phyloP scores from a whole-genome alignment of 257 asterid genomes.

The Salvia hispanica region DNA sequence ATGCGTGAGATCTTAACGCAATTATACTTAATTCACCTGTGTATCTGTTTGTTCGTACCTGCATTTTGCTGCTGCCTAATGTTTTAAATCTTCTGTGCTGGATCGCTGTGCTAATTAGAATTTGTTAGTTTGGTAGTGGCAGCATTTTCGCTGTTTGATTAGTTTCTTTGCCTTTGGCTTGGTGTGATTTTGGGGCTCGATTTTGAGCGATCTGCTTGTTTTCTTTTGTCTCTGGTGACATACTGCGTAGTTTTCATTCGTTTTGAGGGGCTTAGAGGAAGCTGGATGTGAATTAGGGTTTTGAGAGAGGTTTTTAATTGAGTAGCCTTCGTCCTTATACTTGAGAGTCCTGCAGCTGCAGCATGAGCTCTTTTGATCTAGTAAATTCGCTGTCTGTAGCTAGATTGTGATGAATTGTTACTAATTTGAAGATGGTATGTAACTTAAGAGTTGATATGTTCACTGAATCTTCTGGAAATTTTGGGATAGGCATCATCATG shows the following conservation, averaged over 20 bases:
- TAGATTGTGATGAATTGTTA: background rate
- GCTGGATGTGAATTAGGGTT: conserved; percentile 27
- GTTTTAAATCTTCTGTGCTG: conserved; percentile 1
- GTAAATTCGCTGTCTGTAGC: conserved; percentile 8
- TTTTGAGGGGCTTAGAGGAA: conserved; percentile 15
- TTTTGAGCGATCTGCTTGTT: conserved; percentile 30
- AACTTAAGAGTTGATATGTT: conserved; percentile 3
- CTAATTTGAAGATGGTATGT: conserved; percentile 1
- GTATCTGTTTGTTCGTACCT: background rate
- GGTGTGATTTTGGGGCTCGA: conserved; percentile 24
- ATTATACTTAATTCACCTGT: conserved; percentile 14
- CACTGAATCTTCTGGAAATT: background rate
- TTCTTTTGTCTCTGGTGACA: conserved; percentile 22
- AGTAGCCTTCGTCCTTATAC: background rate
- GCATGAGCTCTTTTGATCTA: conserved; percentile 19
- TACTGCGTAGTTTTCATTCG: conserved; percentile 1
- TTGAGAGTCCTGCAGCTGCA: background rate
- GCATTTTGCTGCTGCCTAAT: conserved; percentile 3
- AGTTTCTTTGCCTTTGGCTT: conserved; percentile 16
- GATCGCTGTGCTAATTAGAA: conserved; percentile 20
- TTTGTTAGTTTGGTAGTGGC: conserved; percentile 8
- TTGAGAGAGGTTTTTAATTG: background rate
- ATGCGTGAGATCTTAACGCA: conserved; percentile 40
- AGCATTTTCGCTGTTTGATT: conserved; percentile 23
- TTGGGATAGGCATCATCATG: background rate